phyloP scores from a whole-genome alignment of 78 protist genomes.

The Dictyostelium capitatum region DNA sequence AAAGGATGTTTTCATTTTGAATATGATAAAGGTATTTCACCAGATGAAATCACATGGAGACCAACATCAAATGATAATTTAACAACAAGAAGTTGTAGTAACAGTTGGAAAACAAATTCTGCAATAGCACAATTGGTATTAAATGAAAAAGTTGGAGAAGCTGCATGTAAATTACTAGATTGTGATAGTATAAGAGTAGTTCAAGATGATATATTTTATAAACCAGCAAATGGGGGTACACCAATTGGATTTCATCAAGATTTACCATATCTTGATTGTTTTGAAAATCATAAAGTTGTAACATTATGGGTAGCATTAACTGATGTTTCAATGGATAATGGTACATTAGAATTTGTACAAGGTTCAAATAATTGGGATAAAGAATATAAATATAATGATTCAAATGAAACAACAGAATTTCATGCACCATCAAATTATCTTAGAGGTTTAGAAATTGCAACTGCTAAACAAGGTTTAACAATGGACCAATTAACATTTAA shows the following conservation, averaged over 20 bases:
- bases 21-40: neutral
- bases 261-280: neutral
- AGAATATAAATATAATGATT: neutral
- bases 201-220: conserved; percentile 21
- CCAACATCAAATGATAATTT: neutral
- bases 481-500: neutral
- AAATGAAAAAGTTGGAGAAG: conserved; percentile 23
- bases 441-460: neutral
- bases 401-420: conserved; percentile 5
- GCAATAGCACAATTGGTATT: conserved; percentile 16
- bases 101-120: neutral
- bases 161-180: conserved; percentile 31
- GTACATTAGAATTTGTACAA: conserved; percentile 53
- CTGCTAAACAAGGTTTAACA: too few species aligned
- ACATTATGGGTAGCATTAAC: conserved; percentile 61
- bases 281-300: conserved; percentile 8
- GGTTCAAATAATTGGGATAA: conserved; percentile 42
- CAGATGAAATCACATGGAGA: conserved; percentile 16
- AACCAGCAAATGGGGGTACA: neutral
- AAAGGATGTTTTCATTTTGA: neutral
- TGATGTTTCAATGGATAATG: conserved; percentile 47
- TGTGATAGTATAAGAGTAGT: conserved; percentile 28
- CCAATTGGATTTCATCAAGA: conserved; percentile 15
- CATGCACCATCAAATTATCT: conserved; percentile 70
- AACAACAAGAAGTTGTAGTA: neutral